Percentiles rank a stretch among this genome's conserved stretches.
Evolutionary conservation across 768 basidiomycete genomes (phyloP).

Genomic region (Imleria badia): DNA sequence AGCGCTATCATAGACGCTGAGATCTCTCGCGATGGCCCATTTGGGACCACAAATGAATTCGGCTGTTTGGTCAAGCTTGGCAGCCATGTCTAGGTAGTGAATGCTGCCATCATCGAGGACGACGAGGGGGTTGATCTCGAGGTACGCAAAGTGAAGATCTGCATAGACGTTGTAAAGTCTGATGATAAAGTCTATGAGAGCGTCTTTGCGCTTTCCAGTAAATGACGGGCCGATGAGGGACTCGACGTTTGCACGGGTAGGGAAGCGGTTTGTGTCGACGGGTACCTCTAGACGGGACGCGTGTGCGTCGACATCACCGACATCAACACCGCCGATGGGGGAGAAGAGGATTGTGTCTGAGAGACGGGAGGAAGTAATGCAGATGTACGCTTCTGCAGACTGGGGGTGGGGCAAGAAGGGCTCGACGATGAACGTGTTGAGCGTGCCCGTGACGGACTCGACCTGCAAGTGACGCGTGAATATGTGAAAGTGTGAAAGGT

Average conservation of each 20-base stretch:
- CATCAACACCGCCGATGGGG: constrained; percentile 97
- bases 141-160: constrained; percentile 98
- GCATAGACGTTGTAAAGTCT: constrained; percentile 97
- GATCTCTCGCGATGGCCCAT: constrained; percentile 96
- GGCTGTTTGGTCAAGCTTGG: constrained; percentile 99
- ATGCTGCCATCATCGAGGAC: constrained; percentile 83
- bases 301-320: constrained; percentile 98
- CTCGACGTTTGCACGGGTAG: constrained; percentile 74
- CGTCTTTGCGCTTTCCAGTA: constrained; percentile 81
- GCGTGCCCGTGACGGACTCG: constrained; percentile 89
- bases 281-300: constrained; percentile 86
- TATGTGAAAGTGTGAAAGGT: constrained; percentile 17
- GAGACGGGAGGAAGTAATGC: constrained; percentile 93
- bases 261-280: constrained; percentile 68
- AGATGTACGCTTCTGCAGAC: constrained; percentile 96
- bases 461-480: constrained; percentile 50
- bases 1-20: constrained; percentile 65
- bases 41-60: constrained; percentile 98
- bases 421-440: constrained; percentile 98
- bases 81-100: constrained; percentile 98
- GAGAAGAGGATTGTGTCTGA: constrained; percentile 98
- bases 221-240: constrained; percentile 78
- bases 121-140: constrained; percentile 98
- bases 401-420: constrained; percentile 97
- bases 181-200: constrained; percentile 91